These are phyloP conservation scores for Naganishia antarctica DNA, from an alignment of 768 basidiomycete genomes.

Conservation along the genomic window DNA sequence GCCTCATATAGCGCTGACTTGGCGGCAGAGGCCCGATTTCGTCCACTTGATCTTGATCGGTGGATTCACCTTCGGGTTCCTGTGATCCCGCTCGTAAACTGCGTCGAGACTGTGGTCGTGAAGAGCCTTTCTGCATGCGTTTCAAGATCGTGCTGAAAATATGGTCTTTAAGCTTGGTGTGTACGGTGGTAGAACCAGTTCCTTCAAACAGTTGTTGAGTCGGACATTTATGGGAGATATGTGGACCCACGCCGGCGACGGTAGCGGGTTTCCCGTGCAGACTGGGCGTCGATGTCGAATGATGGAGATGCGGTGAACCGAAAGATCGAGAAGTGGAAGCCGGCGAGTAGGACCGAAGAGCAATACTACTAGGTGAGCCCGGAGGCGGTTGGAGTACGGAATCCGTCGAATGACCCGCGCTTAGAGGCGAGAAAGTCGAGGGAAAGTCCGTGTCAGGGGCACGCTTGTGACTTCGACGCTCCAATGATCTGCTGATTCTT, in stretches of 20 bases:
- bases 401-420: not conserved
- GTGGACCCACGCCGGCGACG: not conserved
- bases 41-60: conserved; percentile 29
- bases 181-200: conserved; percentile 86
- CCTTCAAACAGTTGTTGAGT: conserved; percentile 60
- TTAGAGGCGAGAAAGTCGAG: conserved; percentile 22
- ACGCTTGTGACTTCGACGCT: conserved; percentile 9
- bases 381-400: conserved; percentile 2
- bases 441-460: conserved; percentile 23
- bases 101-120: conserved; percentile 12
- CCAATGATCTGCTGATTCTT: conserved; percentile 8
- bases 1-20: conserved; percentile 43
- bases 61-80: conserved; percentile 18
- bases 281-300: conserved; percentile 41
- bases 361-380: conserved; percentile 17
- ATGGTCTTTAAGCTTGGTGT: conserved; percentile 89
- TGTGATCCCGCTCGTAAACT: conserved; percentile 12
- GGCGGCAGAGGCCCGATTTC: conserved; percentile 45
- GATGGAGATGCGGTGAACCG: conserved; percentile 40
- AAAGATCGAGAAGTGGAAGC: conserved; percentile 31
- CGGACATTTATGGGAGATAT: conserved; percentile 21
- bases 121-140: conserved; percentile 40
- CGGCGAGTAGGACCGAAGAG: conserved; percentile 40
- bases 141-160: conserved; percentile 85
- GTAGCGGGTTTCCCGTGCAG: conserved; percentile 27